These are phyloP conservation scores for Dovyalis caffra DNA, from an alignment of 345 rosid species.

Conservation along the genomic window DNA sequence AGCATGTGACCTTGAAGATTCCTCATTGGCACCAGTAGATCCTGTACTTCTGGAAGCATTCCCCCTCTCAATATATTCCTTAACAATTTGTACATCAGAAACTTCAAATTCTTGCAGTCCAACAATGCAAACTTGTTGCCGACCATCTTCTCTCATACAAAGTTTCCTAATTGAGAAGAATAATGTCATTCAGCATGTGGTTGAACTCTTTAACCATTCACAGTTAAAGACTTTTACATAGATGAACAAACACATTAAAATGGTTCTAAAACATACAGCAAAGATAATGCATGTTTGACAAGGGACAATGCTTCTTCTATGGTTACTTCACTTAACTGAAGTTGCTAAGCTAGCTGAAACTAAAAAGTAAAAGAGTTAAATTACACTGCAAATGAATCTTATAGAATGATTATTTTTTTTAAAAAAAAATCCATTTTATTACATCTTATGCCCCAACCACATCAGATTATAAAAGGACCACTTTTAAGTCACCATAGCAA, in stretches of 20 bases:
- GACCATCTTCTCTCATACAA: slow-evolving; percentile 98
- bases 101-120: slow-evolving; percentile 98
- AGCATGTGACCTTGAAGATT: slow-evolving; percentile 99
- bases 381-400: not conserved
- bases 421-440: not conserved
- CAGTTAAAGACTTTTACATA: not conserved
- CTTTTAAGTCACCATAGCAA: not conserved
- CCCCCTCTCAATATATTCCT: slow-evolving; percentile 90
- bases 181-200: slow-evolving; percentile 12
- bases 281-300: not conserved
- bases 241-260: not conserved
- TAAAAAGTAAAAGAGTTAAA: not conserved
- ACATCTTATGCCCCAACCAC: not conserved
- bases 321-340: not conserved
- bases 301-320: not conserved
- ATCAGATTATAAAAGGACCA: not conserved
- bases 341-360: not conserved
- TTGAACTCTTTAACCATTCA: slow-evolving; percentile 9
- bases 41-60: slow-evolving; percentile 95
- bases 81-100: slow-evolving; percentile 89
- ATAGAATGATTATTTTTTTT: not conserved
- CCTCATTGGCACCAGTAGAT: slow-evolving; percentile 98
- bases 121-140: slow-evolving; percentile 97
- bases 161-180: slow-evolving; percentile 62
- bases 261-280: not conserved